Evolutionary conservation across 1,284 basidiomycete genomes (phyloP).

Genomic region (Ustilago shanxiensis): DNA sequence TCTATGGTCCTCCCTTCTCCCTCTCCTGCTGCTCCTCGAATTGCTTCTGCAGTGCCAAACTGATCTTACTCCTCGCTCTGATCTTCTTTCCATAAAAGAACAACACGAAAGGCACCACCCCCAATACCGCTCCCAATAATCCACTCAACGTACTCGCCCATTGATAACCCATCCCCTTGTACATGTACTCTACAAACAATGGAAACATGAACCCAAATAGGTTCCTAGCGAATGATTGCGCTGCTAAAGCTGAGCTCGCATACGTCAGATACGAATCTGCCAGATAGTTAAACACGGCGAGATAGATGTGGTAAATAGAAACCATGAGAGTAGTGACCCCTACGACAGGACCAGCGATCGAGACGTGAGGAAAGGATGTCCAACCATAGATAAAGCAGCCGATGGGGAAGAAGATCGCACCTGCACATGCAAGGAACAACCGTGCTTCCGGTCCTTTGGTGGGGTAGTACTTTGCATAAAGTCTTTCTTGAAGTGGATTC

Average conservation of each 20-base stretch:
- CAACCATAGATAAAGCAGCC: constrained; percentile 64
- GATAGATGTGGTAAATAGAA: constrained; percentile 67
- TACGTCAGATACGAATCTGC: constrained; percentile 72
- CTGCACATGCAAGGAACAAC: constrained; percentile 71
- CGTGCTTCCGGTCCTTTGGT: constrained; percentile 71
- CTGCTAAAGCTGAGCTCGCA: constrained; percentile 82
- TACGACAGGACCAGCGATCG: constrained; percentile 67
- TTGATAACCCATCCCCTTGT: constrained; percentile 75
- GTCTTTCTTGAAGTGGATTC: constrained; percentile 72
- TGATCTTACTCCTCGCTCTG: constrained; percentile 76
- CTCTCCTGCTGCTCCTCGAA: constrained; percentile 16
- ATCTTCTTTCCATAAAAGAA: constrained; percentile 78
- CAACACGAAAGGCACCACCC: constrained; percentile 77
- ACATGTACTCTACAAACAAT: constrained; percentile 72
- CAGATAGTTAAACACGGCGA: constrained; percentile 75
- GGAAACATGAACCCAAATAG: constrained; percentile 59
- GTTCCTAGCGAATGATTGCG: constrained; percentile 79
- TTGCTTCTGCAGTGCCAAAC: constrained; percentile 39
- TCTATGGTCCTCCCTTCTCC: constrained; percentile 1
- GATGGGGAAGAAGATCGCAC: constrained; percentile 54
- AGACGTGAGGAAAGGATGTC: constrained; percentile 66
- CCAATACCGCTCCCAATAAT: constrained; percentile 75
- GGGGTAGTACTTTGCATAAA: constrained; percentile 40
- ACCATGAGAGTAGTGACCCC: constrained; percentile 61
- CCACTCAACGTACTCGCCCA: constrained; percentile 81